Evolutionary conservation across 2,329 filamentous ascomycete genomes (phyloP), one percentile per base, ranked within the genome.

Genomic region (Xylaria sp.): DNA sequence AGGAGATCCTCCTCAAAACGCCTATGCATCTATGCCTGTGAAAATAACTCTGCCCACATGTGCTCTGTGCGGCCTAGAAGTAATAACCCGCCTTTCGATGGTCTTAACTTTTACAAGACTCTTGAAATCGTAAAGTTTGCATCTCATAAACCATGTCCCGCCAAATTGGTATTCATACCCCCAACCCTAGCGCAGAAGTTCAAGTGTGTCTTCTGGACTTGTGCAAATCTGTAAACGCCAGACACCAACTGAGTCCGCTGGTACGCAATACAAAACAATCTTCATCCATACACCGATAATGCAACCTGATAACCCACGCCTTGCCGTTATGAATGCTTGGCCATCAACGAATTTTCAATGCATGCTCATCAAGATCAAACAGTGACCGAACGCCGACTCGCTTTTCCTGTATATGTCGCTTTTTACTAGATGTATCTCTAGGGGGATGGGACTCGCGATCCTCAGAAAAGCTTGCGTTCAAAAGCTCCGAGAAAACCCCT

Each of bases 401-500:
- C 70, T 72, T 70, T 73, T 60, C 27, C 35, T 54, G 23, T 25
- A 32, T 50, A 32, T 55, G 44, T 25, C 29, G 65, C 32, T 35
- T 68, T 32, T 65, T 64, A 29, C 10, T 10, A 23, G 42, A 32
- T 3, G 16, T 25, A 25, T 35, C 40, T 44, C 10, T 32, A 27
- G 51, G 44, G 12, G 2, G 37, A 48, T 63, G 35, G 8, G 51
- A 27, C 25, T 77, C 74, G 51, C 71, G 72, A 60, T 77, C 72
- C 58, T 79, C 78, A 23, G 71, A 76, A 60, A 79, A 79, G 72
- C 77, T 79, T 37, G 68, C 63, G 18, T 78, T 79, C 66, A 75
- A 71, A 70, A 77, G 75, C 27, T 78, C 77, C 3, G 74, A 73
- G 51, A 79, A 63, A 35, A 72, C 71, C 27, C 75, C 69, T 42